Evolutionary conservation across 805 yeast species (phyloP), one percentile per base, ranked within the genome.

Genomic region (Nakazawaea molendinolei): DNA sequence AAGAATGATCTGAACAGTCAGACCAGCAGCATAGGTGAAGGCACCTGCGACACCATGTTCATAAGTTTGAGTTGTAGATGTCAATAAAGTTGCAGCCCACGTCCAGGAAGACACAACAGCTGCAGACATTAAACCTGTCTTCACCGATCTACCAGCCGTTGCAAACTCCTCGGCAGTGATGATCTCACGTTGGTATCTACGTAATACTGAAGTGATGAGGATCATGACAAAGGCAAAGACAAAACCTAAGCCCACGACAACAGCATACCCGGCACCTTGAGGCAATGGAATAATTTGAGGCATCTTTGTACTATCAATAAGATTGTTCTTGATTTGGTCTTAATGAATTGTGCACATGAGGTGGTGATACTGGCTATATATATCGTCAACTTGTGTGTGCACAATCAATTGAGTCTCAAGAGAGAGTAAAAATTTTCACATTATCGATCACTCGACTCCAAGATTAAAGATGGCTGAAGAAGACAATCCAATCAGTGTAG

Each of bases 71-170:
- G 95, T 74, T 1, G 94, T 75, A 3, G 86, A 76, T 25, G 77
- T 78, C 22, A 84, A 63, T 32, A 84, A 60, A 2, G 94, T 84
- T 3, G 86, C 85, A n/a, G 84, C 84, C 87, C 87, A 80, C 8
- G 96, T 86, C 97, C 97, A 89, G 7, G 90, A 79, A 9, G 90
- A 79, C 7, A 87, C 95, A 21, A 89, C 96, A 6, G 95, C 95
- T 6, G 95, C 79, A 5, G 90, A 79, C 43, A 86, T 80, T 46
- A 89, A 65, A 33, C 92, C 92, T 0, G 90, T 78, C 48, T 81
- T 83, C 28, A 89, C 94, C 3, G 86, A 68, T 53, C 95, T 73
- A 45, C 95, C 95, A 23, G 96, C 95, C 5, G 96, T 87, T 3
- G 94, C 76, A 48, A 89, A 89, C 53, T 87, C 95, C 61, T 89